Evolutionary conservation across 129 eudicot species (phyloP), one percentile per base, ranked within the genome.

Genomic region (Chrysanthemum makinoi): DNA sequence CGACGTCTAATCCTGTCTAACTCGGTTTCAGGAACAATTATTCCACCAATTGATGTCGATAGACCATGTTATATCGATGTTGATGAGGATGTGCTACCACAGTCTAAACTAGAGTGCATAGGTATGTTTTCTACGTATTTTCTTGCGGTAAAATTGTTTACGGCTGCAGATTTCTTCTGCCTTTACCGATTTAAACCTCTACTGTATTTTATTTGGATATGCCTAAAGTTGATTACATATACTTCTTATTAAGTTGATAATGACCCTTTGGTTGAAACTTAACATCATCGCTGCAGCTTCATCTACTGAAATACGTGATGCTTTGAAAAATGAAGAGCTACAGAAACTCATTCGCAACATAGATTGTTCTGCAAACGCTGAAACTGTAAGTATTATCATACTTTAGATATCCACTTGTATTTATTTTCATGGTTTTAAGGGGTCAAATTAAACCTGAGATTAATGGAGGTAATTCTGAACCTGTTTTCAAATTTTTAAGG

Each of bases 281-380:
- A 53, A 44, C 30, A 14, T 51, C 11, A 8, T 72, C 24, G 6
- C 22, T 87, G 73, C 87, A 91, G 96, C 96, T 77, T 81, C 94
- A 13, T 84, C 87, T 50, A 72, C 59, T 62, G 97, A 91, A 79
- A 85, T 91, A 35, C 69, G 77, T 61, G 89, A 91, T 73, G 88
- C 88, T 33, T 24, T 91, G 79, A 88, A 88, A 75, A 62, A 86
- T 78, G 79, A 84, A 78, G 77, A 80, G 68, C 87, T 91, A 62
- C 90, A 80, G 80, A 84, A 83, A 80, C 90, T 91, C 19, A 82
- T 91, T 68, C 47, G 61, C 77, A 53, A 47, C 33, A 81, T 91
- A 16, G 96, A 82, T 79, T 43, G 66, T 62, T 82, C 96, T 17
- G 81, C 84, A 47, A 66, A 91, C 22, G 39, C 93, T n/a, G 81